These are phyloP conservation scores for Diaporthe australafricana DNA, from an alignment of 2,329 filamentous ascomycete genomes.

Conservation along the genomic window DNA sequence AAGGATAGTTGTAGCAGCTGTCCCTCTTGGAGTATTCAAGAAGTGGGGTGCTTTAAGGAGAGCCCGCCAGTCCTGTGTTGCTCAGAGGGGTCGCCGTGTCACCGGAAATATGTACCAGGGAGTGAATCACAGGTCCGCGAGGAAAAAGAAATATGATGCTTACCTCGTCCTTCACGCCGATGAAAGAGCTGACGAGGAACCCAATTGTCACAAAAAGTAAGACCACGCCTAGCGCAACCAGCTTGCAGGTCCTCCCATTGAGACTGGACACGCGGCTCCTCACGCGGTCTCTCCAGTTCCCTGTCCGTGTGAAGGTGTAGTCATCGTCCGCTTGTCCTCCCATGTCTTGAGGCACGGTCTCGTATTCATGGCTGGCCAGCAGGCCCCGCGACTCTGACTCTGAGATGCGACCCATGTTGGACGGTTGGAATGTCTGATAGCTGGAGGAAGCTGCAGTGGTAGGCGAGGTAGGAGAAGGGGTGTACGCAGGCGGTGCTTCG, in stretches of 20 bases:
- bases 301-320: conserved; percentile 7
- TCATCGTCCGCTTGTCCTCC: conserved; percentile 42
- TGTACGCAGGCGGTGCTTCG: conserved; percentile 65
- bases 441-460: conserved; percentile 42
- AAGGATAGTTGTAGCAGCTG: background rate
- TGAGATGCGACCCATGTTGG: conserved; percentile 52
- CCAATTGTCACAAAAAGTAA: conserved; percentile 46
- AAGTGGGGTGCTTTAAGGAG: background rate
- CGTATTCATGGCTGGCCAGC: conserved; percentile 45
- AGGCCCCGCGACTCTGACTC: conserved; percentile 56
- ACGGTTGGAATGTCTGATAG: conserved; percentile 57
- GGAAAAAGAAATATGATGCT: conserved; percentile 36
- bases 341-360: conserved; percentile 46
- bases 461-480: conserved; percentile 53
- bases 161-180: conserved; percentile 43
- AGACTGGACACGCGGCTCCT: conserved; percentile 43
- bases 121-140: background rate
- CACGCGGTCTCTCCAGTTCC: conserved; percentile 43
- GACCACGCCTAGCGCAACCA: conserved; percentile 44
- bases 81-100: conserved; percentile 5
- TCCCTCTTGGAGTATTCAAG: background rate
- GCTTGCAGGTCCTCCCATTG: conserved; percentile 46
- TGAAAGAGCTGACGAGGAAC: conserved; percentile 46
- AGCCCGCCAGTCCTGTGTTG: background rate
- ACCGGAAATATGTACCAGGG: background rate